Base-by-base conservation (phyloP, 2,329 filamentous ascomycete species). In the Fusarium devonianum region DNA sequence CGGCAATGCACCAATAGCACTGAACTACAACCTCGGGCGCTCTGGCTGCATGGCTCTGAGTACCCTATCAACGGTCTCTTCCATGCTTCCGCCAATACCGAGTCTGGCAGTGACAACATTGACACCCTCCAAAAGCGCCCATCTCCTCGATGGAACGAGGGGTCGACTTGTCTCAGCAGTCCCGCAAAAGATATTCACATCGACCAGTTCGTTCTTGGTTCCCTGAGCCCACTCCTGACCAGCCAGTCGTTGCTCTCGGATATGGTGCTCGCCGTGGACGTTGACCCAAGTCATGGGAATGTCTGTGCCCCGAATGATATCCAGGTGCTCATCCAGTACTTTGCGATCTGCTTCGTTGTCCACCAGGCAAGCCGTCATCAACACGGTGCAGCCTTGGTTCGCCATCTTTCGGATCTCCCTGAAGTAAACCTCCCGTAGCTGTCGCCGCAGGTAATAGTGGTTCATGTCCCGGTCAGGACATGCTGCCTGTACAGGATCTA, bases 201-300 rank as follows among this genome's bases (percentile, higher is more conserved):
- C 25, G 23, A 18, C 17, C 13, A 11, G n/a, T 14, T 17, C 33
- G 9, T 5, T 4, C 25, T 28, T 29, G 25, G 10, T 29, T 13
- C 25, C 43, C 14, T 34, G 13, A 14, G 13, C 18, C n/a, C 28
- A 13, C 22, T 12, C 18, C n/a, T 17, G 22, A 18, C 10, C 32
- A 12, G 34, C 13, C 7, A 38, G 11, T 25, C 41, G 47, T 13
- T 25, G n/a, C 26, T 52, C 47, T 12, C 40, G 34, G 16, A 23
- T 22, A 17, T 5, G 28, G 19, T 28, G 16, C 36, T 53, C 35
- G 19, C 30, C 28, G 10, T 23, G 8, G 19, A 43, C 16, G 10
- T 57, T 57, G 23, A 58, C 26, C 54, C 42, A 57, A 17, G 33
- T n/a, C 26, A 57, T 22, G 11, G 42, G 11, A 4, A 53, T 40